A percentile compares a stretch with the other conserved stretches of the same genome.
Conservation (phyloP, 495 filamentous ascomycete species). For the Aspergillus ostianus region DNA sequence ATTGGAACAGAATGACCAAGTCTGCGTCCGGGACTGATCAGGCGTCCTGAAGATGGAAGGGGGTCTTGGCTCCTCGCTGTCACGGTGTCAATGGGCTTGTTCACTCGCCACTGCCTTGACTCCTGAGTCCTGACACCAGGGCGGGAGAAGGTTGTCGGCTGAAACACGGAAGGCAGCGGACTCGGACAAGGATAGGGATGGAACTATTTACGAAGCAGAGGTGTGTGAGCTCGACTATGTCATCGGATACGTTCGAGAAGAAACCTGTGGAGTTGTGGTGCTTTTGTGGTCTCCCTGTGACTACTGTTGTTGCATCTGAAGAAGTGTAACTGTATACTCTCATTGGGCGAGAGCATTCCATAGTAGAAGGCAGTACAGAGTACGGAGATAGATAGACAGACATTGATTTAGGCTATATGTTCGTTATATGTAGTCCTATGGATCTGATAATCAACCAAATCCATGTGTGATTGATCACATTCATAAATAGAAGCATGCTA, state of each 20-base stretch:
- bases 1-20: background rate
- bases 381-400: background rate
- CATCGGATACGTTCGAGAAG: background rate
- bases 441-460: background rate
- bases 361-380: no score
- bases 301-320: no score
- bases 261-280: background rate
- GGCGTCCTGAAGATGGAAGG: background rate
- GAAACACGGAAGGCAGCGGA: background rate
- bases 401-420: background rate
- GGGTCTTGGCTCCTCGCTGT: no score
- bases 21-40: background rate
- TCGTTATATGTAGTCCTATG: background rate
- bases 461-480: background rate
- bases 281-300: no score
- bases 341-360: no score
- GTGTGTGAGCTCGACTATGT: background rate
- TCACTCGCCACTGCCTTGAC: no score
- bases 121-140: no score
- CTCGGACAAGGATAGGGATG: background rate
- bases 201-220: no score
- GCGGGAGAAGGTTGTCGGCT: background rate
- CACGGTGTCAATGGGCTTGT: no score
- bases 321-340: no score
- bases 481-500: conserved; percentile 10